Conservation (phyloP, 257 asterid genomes). For the Thymus mandschuricus region DNA sequence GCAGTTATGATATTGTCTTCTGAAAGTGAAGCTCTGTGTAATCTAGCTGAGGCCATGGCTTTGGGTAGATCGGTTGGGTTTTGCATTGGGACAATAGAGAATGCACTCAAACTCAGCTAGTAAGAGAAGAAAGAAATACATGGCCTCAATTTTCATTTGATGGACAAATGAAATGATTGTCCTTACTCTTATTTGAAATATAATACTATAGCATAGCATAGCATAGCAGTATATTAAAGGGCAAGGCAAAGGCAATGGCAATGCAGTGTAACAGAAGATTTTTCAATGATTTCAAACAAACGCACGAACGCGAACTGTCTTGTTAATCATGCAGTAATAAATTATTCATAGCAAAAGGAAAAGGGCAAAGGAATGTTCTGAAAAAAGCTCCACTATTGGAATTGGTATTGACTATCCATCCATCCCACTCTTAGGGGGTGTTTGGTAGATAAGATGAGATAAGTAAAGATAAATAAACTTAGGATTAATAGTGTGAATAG, state of each 20-base stretch:
- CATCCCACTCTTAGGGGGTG: conserved; percentile 17
- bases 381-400: conserved; percentile 33
- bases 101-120: conserved; percentile 11
- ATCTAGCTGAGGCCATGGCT: conserved; percentile 66
- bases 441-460: too few relatives aligned
- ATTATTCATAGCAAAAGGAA: conserved; percentile 26
- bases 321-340: conserved; percentile 25
- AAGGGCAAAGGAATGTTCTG: conserved; percentile 36
- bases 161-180: too few relatives aligned
- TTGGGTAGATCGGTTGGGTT: conserved; percentile 61
- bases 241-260: not conserved
- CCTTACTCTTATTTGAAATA: too few relatives aligned
- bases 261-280: conserved; percentile 13
- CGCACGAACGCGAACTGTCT: conserved; percentile 34
- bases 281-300: conserved; percentile 30
- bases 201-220: too few relatives aligned
- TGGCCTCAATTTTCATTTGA: too few relatives aligned
- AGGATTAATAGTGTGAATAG: too few relatives aligned
- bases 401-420: too few relatives aligned
- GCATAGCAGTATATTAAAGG: too few relatives aligned
- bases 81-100: conserved; percentile 63
- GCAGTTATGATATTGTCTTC: conserved; percentile 42
- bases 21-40: conserved; percentile 46
- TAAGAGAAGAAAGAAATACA: too few relatives aligned
- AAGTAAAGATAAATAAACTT: too few relatives aligned